Percentiles rank a stretch among this genome's conserved stretches.
phyloP scores from a whole-genome alignment of 257 asterid genomes.

The Fraxinus cuspidata region DNA sequence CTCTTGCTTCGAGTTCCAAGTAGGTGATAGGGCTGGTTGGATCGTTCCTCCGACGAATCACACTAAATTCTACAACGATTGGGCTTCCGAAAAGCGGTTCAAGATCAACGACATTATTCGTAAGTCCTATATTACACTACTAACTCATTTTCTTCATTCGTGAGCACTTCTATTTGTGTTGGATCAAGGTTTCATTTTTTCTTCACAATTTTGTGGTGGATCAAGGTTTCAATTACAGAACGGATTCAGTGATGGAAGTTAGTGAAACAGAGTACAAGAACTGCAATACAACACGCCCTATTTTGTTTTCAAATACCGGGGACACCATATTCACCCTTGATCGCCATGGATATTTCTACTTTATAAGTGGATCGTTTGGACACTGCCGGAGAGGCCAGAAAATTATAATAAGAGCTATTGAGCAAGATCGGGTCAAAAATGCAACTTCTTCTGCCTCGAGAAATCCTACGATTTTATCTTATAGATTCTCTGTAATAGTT shows the following conservation, averaged over 20 bases:
- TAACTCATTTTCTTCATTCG: neutral
- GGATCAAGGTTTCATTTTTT: neutral
- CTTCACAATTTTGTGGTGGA: neutral
- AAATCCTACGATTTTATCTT: neutral
- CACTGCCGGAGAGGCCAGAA: slow-evolving; percentile 40
- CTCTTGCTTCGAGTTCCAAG: slow-evolving; percentile 36
- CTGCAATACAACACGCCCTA: slow-evolving; percentile 36
- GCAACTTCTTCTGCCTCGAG: slow-evolving; percentile 9
- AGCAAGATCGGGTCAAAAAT: slow-evolving; percentile 4
- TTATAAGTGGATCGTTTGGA: slow-evolving; percentile 45
- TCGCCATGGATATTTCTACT: slow-evolving; percentile 37
- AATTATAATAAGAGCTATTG: slow-evolving; percentile 35
- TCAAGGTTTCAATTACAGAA: slow-evolving; percentile 42
- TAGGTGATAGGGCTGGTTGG: slow-evolving; percentile 38
- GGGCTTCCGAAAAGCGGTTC: slow-evolving; percentile 45
- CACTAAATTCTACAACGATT: slow-evolving; percentile 27
- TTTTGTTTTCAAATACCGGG: slow-evolving; percentile 41
- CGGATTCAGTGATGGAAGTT: slow-evolving; percentile 52
- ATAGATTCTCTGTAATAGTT: neutral
- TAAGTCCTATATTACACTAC: slow-evolving; percentile 11
- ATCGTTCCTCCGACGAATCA: slow-evolving; percentile 35
- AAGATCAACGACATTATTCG: slow-evolving; percentile 34
- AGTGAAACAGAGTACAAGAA: slow-evolving; percentile 31
- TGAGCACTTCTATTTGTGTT: no score
- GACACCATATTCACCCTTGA: slow-evolving; percentile 27